Evolutionary conservation across 2,329 filamentous ascomycete species (phyloP).

Genomic region (Monosporascus sp.): DNA sequence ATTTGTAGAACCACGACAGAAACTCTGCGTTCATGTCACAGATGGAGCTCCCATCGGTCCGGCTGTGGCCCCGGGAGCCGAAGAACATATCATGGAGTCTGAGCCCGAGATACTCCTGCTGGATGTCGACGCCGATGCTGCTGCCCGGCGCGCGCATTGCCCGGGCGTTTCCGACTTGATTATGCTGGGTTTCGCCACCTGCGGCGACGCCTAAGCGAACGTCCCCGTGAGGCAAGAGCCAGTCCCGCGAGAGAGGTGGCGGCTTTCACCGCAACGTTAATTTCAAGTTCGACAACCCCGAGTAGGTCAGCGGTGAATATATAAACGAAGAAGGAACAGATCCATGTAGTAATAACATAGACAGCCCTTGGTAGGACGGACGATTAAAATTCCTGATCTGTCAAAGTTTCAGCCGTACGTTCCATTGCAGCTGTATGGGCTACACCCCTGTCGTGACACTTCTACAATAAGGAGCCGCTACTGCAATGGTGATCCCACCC

Average conservation of each 20-base stretch:
- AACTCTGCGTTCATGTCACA: conserved; percentile 13
- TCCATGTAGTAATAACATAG: not conserved
- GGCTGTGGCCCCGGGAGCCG: conserved; percentile 8
- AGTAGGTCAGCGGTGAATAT: not conserved
- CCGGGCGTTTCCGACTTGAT: conserved; percentile 5
- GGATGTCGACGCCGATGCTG: conserved; percentile 9
- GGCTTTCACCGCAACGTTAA: not conserved
- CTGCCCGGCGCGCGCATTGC: conserved; percentile 12
- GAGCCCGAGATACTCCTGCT: conserved; percentile 6
- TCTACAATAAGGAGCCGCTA: not conserved
- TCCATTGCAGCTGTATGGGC: not conserved
- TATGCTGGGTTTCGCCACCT: conserved; percentile 5
- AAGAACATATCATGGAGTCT: conserved; percentile 6
- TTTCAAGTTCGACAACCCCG: not conserved
- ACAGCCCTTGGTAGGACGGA: not conserved
- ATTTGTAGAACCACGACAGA: conserved; percentile 13
- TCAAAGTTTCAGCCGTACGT: not conserved
- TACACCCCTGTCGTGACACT: not conserved
- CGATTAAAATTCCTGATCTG: not conserved
- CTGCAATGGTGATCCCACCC: not conserved
- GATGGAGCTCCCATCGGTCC: conserved; percentile 7
- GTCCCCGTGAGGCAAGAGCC: not conserved
- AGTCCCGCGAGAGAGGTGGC: not conserved
- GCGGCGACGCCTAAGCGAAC: conserved; percentile 8
- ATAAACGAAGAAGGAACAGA: not conserved